phyloP scores from a whole-genome alignment of 345 rosid genomes.

The Crucihimalaya himalaica region DNA sequence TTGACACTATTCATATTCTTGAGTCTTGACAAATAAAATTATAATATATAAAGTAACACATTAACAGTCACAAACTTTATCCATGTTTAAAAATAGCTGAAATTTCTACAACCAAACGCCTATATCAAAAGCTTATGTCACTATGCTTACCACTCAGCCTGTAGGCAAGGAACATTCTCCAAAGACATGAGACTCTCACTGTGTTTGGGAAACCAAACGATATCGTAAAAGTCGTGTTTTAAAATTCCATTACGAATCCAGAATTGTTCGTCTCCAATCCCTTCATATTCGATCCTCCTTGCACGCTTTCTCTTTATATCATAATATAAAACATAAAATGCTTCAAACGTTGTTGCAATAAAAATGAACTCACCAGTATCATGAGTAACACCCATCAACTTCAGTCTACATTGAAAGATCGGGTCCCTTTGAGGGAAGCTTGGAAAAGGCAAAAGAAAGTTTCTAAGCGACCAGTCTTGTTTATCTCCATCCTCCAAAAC shows the following conservation, averaged over 20 bases:
- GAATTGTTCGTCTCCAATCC: neutral
- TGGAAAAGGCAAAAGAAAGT: conserved; percentile 1
- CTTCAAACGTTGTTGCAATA: neutral
- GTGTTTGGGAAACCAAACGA: neutral
- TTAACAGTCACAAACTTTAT: too few species aligned
- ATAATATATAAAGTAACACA: too few species aligned
- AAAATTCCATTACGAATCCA: neutral
- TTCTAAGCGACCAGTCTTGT: conserved; percentile 21
- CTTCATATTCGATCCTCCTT: conserved; percentile 5
- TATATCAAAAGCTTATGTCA: too few species aligned
- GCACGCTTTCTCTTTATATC: conserved; percentile 15
- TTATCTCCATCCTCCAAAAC: conserved; percentile 24
- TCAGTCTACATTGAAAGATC: neutral
- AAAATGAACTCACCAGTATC: conserved; percentile 18
- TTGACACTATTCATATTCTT: too few species aligned
- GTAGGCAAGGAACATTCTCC: neutral
- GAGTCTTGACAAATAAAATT: too few species aligned
- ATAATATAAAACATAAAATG: conserved; percentile 3
- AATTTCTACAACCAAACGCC: too few species aligned
- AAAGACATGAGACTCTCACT: conserved; percentile 13
- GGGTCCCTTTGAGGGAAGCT: neutral
- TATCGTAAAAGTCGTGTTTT: accelerated
- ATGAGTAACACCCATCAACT: neutral
- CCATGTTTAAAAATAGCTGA: too few species aligned
- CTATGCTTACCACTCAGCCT: too few species aligned